Conservation (phyloP, 768 basidiomycete genomes). For the Coprinopsis cinerea region DNA sequence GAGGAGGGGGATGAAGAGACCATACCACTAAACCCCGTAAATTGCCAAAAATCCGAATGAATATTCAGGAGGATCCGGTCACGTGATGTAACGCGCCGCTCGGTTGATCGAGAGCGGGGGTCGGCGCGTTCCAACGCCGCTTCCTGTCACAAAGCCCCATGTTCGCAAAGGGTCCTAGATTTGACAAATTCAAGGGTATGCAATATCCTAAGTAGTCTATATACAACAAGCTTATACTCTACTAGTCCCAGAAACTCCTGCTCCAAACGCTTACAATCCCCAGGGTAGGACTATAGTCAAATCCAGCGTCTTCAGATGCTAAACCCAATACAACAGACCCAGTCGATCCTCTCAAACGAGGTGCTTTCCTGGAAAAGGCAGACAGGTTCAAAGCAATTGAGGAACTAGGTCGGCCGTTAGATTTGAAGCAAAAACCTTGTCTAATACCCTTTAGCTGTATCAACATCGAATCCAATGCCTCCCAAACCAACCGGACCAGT, state of each 20-base stretch:
- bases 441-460: slow-evolving; percentile 5
- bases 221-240: slow-evolving; percentile 3
- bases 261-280: slow-evolving; percentile 42
- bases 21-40: slow-evolving; percentile 7
- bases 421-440: background rate
- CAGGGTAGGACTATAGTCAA: slow-evolving; percentile 27
- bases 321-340: slow-evolving; percentile 27
- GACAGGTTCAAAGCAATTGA: slow-evolving; percentile 43
- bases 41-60: slow-evolving; percentile 6
- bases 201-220: too few relatives aligned
- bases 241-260: slow-evolving; percentile 47
- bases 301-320: background rate
- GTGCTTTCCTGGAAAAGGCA: slow-evolving; percentile 53
- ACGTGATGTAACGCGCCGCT: too few relatives aligned
- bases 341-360: slow-evolving; percentile 48
- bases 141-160: slow-evolving; percentile 18
- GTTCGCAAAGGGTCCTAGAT: slow-evolving; percentile 46
- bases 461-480: slow-evolving; percentile 21
- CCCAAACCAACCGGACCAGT: slow-evolving; percentile 15
- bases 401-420: slow-evolving; percentile 31
- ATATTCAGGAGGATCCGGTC: slow-evolving; percentile 10
- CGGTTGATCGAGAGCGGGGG: too few relatives aligned
- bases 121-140: too few relatives aligned
- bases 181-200: slow-evolving; percentile 35
- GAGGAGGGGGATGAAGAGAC: slow-evolving; percentile 9